Evolutionary conservation across 2,329 filamentous ascomycete species (phyloP), one percentile per base, ranked within the genome.

Genomic region (Claviceps spartinae): DNA sequence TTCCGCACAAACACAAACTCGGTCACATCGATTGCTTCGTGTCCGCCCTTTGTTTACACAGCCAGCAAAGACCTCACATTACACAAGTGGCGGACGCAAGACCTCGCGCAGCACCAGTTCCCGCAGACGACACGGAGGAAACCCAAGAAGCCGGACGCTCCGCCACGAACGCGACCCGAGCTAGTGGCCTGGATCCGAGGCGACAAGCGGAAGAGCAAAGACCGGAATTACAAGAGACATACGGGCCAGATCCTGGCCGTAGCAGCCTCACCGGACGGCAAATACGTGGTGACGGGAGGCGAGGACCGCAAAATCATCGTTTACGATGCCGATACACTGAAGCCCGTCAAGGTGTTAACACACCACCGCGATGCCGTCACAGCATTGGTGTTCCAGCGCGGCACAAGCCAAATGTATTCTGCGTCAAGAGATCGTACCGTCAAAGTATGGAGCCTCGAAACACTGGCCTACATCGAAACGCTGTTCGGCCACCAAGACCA

Each of bases 401-500:
- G 86, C 48, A 90, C 86, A 16, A 95, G 96, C 62, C 90, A 96
- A 68, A 72, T 98, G 20, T 98, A 94, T 71, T 94, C 88, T 3
- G 85, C 86, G 53, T 93, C 88, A 51, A 86, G 85, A 62, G 93
- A 98, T 68, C 81, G 93, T 43, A 95, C 91, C 2, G 85, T 98
- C 64, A 97, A 97, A 68, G 85, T 94, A 36, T 98, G 91, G 88
- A 91, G 85, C 58, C 73, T 96, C 44, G 86, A 95, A 60, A 89
- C 94, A 65, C 76, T 95, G 55, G 88, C 91, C 46, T 98, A 97
- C 63, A 81, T 96, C 34, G 93, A 98, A 68, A 97, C 91, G 0
- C 75, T 98, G 0, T 97, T 96, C 63, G 93, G 93, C 45, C 93
- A 98, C 69, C 91, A 96, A 64, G 91, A 97, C 64, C 78, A 87